Percentiles rank a stretch among this genome's conserved stretches.
Conservation (phyloP, 164 flowering plant species). For the Nymphaea colorata region DNA sequence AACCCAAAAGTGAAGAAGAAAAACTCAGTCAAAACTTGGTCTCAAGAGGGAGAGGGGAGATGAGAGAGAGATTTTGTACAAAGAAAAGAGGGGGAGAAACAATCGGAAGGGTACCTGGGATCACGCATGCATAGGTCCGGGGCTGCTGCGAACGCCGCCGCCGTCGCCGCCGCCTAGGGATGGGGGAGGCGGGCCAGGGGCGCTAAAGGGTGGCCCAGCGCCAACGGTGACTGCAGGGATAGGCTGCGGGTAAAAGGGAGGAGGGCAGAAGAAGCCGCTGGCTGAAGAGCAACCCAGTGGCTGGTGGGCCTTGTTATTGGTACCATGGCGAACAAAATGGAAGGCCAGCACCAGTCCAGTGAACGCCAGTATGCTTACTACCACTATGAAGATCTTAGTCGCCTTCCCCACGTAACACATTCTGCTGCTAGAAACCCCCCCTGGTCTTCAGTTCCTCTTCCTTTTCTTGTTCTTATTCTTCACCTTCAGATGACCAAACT, state of each 20-base stretch:
- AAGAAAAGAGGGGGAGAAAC: neutral
- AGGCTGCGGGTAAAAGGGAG: neutral
- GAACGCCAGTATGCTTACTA: conserved; percentile 40
- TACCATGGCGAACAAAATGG: conserved; percentile 27
- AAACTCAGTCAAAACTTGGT: too few relatives aligned
- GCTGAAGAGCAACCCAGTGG: neutral
- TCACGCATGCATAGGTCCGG: neutral
- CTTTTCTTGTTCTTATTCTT: neutral
- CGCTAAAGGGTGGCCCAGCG: neutral
- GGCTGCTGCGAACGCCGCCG: too few relatives aligned
- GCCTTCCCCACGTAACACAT: conserved; percentile 89
- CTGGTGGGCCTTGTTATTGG: neutral
- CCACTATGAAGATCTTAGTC: conserved; percentile 87
- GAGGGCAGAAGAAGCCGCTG: neutral
- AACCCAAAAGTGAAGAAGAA: too few relatives aligned
- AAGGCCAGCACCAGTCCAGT: conserved; percentile 56
- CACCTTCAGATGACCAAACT: neutral
- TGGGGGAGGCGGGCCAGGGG: neutral
- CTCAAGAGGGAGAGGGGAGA: neutral
- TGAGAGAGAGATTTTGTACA: neutral
- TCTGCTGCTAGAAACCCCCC: neutral
- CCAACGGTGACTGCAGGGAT: neutral
- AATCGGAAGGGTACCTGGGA: neutral
- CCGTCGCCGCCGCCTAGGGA: neutral
- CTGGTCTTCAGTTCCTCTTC: neutral